phyloP scores from a whole-genome alignment of 495 filamentous ascomycete species.

The Cercophora samala region DNA sequence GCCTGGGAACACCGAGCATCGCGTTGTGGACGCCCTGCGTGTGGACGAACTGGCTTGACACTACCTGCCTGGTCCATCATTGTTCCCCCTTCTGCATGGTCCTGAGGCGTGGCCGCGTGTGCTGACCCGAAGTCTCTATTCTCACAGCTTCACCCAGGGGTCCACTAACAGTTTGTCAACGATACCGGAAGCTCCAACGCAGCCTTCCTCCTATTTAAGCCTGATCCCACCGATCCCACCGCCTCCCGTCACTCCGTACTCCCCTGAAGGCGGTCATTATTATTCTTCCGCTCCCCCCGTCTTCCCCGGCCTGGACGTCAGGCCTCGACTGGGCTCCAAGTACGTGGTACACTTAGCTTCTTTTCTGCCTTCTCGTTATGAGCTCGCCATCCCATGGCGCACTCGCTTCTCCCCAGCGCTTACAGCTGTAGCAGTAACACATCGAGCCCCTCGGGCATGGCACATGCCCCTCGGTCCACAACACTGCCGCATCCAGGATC shows the following conservation, averaged over 20 bases:
- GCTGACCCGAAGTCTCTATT: slow-evolving; percentile 31
- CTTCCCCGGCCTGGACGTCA: slow-evolving; percentile 47
- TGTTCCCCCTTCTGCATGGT: slow-evolving; percentile 14
- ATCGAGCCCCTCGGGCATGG: slow-evolving; percentile 49
- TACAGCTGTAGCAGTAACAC: slow-evolving; percentile 45
- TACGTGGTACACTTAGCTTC: slow-evolving; percentile 38
- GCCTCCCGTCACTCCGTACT: slow-evolving; percentile 43
- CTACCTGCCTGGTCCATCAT: slow-evolving; percentile 1
- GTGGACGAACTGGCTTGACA: not conserved
- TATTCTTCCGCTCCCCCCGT: slow-evolving; percentile 43
- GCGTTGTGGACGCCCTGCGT: slow-evolving; percentile 13
- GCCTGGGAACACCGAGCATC: not conserved
- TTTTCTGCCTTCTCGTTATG: slow-evolving; percentile 16
- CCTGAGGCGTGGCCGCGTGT: slow-evolving; percentile 30
- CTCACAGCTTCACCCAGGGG: slow-evolving; percentile 46
- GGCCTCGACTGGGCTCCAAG: slow-evolving; percentile 50
- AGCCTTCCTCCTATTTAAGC: slow-evolving; percentile 44
- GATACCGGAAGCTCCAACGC: slow-evolving; percentile 42
- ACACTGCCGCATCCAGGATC: slow-evolving; percentile 47
- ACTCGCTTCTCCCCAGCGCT: slow-evolving; percentile 33
- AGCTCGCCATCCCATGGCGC: slow-evolving; percentile 28
- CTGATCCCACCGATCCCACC: slow-evolving; percentile 46
- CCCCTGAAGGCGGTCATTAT: slow-evolving; percentile 44
- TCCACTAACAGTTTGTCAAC: slow-evolving; percentile 44
- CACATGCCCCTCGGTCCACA: slow-evolving; percentile 52